Conservation (phyloP, 441 rosid species). For the Pelargonium myrrhifolium region DNA sequence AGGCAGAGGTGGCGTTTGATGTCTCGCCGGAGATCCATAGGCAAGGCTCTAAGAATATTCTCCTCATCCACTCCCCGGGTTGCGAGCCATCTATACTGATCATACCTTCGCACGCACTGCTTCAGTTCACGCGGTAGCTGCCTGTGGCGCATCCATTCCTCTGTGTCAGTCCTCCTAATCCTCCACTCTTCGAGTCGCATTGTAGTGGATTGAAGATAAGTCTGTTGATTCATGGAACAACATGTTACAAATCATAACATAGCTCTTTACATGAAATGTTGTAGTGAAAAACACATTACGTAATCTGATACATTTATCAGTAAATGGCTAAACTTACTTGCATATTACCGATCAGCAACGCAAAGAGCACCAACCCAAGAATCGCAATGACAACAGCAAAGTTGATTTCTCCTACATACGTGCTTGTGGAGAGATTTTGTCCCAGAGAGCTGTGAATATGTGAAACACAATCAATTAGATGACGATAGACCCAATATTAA, state of each 20-base stretch:
- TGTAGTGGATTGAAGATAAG: slow-evolving; percentile 50
- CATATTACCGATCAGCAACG: slow-evolving; percentile 54
- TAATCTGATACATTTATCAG: neutral
- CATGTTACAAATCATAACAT: neutral
- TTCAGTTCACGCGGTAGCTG: slow-evolving; percentile 41
- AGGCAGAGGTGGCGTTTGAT: slow-evolving; percentile 60
- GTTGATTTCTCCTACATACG: slow-evolving; percentile 39
- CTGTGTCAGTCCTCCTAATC: slow-evolving; percentile 45
- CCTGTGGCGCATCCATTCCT: slow-evolving; percentile 57
- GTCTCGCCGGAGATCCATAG: slow-evolving; percentile 42
- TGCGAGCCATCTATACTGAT: slow-evolving; percentile 44
- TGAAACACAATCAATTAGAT: neutral
- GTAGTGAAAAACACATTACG: neutral
- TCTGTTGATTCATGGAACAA: slow-evolving; percentile 21
- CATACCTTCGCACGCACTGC: slow-evolving; percentile 40
- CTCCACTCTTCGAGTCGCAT: slow-evolving; percentile 53
- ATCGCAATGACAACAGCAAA: slow-evolving; percentile 39
- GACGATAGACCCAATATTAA: neutral
- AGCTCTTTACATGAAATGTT: neutral
- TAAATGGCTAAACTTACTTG: slow-evolving; percentile 31
- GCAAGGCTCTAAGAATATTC: slow-evolving; percentile 39
- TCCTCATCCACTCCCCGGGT: slow-evolving; percentile 61
- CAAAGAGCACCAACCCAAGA: slow-evolving; percentile 47
- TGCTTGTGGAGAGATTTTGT: slow-evolving; percentile 47
- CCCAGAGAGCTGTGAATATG: slow-evolving; percentile 42